phyloP scores from a whole-genome alignment of 108 stramenopile genomes.

The Nannochloropsis salina region DNA sequence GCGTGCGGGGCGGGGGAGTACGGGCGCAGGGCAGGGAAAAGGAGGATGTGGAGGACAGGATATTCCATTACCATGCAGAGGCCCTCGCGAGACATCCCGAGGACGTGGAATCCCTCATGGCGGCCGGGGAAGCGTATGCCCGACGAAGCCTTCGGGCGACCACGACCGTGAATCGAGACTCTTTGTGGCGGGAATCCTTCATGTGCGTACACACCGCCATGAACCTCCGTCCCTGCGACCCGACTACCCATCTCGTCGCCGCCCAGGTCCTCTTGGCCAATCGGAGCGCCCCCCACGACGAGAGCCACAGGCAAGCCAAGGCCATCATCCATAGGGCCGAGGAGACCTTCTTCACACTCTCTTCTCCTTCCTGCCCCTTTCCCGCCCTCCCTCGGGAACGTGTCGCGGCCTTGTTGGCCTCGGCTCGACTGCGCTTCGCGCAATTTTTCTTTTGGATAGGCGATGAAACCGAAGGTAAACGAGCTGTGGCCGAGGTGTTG shows the following conservation, averaged over 20 bases:
- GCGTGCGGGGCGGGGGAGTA: neutral
- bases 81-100: neutral
- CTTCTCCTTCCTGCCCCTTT: conserved; percentile 15
- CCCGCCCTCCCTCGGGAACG: neutral
- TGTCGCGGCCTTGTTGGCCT: neutral
- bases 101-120: neutral
- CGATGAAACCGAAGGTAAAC: neutral
- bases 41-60: neutral
- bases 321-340: neutral
- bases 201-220: neutral
- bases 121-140: neutral
- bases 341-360: neutral
- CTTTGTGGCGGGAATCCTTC: neutral
- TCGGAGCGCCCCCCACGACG: neutral
- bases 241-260: neutral
- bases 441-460: neutral
- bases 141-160: neutral
- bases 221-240: neutral
- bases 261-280: neutral
- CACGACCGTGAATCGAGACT: neutral
- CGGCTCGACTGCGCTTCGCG: neutral
- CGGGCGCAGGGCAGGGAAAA: neutral
- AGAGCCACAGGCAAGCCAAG: neutral
- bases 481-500: neutral
- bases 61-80: neutral